These are phyloP conservation scores for Ophiostoma himal-ulmi DNA, from an alignment of 2,329 filamentous ascomycete genomes.

Conservation along the genomic window DNA sequence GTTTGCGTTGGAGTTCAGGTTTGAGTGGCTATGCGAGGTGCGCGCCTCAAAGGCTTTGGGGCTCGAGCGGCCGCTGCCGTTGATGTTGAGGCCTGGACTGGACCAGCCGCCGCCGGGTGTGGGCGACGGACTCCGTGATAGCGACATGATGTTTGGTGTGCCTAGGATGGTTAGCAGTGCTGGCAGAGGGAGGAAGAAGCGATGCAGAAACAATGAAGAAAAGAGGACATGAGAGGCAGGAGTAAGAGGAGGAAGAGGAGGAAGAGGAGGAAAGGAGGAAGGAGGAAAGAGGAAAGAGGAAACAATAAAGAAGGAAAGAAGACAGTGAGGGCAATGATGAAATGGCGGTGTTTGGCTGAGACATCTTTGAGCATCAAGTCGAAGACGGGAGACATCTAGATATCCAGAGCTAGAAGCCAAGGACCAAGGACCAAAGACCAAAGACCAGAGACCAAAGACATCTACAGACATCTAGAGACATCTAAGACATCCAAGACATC, in stretches of 20 bases:
- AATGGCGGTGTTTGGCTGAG: neutral
- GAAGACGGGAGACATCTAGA: too few species aligned
- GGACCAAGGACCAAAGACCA: too few species aligned
- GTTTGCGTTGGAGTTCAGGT: constrained; percentile 46
- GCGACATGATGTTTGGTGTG: constrained; percentile 64
- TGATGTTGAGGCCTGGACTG: constrained; percentile 34
- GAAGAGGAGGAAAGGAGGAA: neutral
- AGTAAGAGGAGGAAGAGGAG: constrained; percentile 16
- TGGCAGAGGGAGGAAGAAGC: constrained; percentile 22
- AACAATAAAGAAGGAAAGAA: neutral
- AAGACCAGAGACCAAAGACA: neutral
- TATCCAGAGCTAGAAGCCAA: too few species aligned
- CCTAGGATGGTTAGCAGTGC: constrained; percentile 34
- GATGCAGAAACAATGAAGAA: neutral
- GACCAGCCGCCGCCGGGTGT: constrained; percentile 81
- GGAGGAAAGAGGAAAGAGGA: neutral
- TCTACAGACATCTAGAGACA: neutral
- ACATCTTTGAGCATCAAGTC: too few species aligned
- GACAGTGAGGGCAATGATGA: neutral
- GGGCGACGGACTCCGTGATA: constrained; percentile 84
- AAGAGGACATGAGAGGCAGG: constrained; percentile 14
- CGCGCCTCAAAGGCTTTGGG: constrained; percentile 45
- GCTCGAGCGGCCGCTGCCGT: constrained; percentile 32
- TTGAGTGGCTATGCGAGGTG: too few species aligned
- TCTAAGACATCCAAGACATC: neutral